Percentiles rank a stretch among this genome's conserved stretches.
phyloP scores from a whole-genome alignment of 441 rosid genomes.

The Theobroma grandiflorum region DNA sequence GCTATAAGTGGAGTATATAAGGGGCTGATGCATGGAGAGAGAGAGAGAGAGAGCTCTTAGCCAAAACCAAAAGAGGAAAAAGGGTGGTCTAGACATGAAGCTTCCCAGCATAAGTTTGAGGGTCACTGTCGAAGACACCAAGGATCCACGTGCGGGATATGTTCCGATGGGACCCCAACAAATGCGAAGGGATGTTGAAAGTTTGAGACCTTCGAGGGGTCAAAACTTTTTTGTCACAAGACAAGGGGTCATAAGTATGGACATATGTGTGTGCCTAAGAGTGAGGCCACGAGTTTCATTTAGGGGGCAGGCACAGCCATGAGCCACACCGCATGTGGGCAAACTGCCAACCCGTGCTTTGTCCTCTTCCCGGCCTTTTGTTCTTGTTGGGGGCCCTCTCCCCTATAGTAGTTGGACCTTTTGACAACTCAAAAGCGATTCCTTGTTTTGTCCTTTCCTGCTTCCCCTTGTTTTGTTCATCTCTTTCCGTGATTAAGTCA shows the following conservation, averaged over 20 bases:
- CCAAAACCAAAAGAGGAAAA: too few relatives aligned
- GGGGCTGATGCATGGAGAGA: neutral
- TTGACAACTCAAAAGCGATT: conserved; percentile 32
- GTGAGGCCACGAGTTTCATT: conserved; percentile 31
- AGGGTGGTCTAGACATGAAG: neutral
- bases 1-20: neutral
- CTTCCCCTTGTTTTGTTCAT: neutral
- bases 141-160: conserved; percentile 31
- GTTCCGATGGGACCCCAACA: conserved; percentile 12
- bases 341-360: neutral
- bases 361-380: conserved; percentile 13
- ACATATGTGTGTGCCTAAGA: conserved; percentile 7
- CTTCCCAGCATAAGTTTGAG: neutral
- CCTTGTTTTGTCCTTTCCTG: conserved; percentile 19
- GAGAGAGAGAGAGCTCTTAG: neutral
- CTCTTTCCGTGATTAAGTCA: neutral
- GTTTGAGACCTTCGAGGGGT: neutral
- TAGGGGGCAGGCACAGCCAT: neutral
- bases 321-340: neutral
- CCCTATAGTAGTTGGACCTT: neutral
- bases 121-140: conserved; percentile 19
- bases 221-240: conserved; percentile 23
- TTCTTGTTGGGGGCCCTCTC: neutral
- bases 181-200: neutral
- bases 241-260: conserved; percentile 23